A percentile compares a stretch with the other conserved stretches of the same genome.
These are phyloP conservation scores for Eucalyptus marginata DNA, from an alignment of 345 rosid species.

Conservation along the genomic window DNA sequence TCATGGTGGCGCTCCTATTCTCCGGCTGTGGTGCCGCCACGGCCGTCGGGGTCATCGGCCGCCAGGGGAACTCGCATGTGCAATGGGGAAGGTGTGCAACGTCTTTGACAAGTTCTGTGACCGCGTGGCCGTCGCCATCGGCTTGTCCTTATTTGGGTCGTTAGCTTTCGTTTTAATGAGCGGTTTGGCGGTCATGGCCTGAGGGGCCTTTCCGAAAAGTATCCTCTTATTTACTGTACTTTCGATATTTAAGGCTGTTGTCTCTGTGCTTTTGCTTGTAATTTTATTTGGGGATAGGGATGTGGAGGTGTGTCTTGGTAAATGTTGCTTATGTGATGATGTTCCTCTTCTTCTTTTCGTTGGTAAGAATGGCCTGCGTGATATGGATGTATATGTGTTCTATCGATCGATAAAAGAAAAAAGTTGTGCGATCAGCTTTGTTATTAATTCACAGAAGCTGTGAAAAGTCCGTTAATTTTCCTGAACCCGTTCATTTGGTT, in stretches of 20 bases:
- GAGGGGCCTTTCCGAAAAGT: neutral
- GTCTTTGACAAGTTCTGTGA: conserved; percentile 47
- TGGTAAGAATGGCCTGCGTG: neutral
- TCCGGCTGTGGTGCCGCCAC: conserved; percentile 45
- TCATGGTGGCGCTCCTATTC: conserved; percentile 45
- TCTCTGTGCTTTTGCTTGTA: neutral
- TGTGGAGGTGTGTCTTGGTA: neutral
- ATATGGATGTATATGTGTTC: neutral
- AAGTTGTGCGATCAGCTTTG: neutral
- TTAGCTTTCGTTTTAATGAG: conserved; percentile 11
- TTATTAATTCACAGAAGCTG: neutral
- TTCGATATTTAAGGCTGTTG: neutral
- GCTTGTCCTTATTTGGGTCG: conserved; percentile 24
- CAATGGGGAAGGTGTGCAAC: conserved; percentile 50
- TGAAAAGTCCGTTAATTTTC: neutral
- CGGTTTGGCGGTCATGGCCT: neutral
- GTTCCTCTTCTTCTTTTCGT: neutral
- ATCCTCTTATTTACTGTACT: neutral
- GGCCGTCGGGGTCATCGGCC: conserved; percentile 45
- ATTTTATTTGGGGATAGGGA: neutral
- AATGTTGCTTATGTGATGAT: neutral
- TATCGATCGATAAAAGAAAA: neutral
- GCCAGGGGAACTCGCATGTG: conserved; percentile 50
- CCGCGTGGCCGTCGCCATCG: conserved; percentile 20
- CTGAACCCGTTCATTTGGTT: neutral